These are phyloP conservation scores for Limonium bicolor DNA, from an alignment of 148 eudicot species.

Conservation along the genomic window DNA sequence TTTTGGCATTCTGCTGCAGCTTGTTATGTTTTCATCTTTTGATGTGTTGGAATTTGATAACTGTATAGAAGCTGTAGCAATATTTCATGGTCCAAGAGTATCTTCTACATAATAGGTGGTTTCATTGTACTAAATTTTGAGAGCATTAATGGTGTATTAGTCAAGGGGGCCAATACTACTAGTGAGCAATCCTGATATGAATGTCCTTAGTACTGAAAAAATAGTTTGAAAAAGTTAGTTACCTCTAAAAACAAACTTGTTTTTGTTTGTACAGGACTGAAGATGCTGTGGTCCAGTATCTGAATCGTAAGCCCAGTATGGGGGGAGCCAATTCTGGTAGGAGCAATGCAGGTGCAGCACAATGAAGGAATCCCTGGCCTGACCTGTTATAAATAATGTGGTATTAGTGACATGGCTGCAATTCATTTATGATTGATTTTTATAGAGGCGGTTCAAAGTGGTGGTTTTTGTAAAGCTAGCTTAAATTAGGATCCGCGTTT, in stretches of 20 bases:
- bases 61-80: neutral
- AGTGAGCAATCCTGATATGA: neutral
- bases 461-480: no score
- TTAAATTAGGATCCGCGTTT: no score
- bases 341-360: no score
- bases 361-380: no score
- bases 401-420: no score
- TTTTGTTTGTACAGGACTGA: conserved; percentile 36
- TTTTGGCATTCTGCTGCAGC: neutral
- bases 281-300: conserved; percentile 77
- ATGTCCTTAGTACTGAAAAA: neutral
- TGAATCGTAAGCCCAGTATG: conserved; percentile 53
- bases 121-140: neutral
- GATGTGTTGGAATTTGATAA: neutral
- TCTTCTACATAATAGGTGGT: neutral
- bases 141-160: no score
- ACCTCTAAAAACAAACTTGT: neutral
- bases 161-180: no score
- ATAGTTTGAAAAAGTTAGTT: neutral
- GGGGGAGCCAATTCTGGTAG: conserved; percentile 1
- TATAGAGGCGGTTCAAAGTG: no score
- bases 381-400: no score
- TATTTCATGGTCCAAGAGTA: neutral
- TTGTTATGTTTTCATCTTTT: neutral
- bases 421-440: no score